These are phyloP conservation scores for Hyaloscypha variabilis DNA, from an alignment of 495 filamentous ascomycete species.

Conservation along the genomic window DNA sequence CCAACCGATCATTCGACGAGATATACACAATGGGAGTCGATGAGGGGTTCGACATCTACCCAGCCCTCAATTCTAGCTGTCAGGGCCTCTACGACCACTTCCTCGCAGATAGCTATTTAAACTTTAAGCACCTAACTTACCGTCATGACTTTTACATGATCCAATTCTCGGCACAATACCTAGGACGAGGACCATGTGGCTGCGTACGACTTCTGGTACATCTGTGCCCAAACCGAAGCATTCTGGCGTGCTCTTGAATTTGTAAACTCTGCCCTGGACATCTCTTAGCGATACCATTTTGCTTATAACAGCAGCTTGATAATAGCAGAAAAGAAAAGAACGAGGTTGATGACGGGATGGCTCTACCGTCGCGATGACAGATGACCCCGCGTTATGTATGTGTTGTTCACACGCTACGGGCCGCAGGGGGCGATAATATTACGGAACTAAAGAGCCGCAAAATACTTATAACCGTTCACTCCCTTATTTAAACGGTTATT, in stretches of 20 bases:
- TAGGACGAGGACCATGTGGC: constrained; percentile 24
- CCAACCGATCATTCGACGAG: background rate
- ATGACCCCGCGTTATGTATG: too few species aligned
- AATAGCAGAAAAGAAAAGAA: constrained; percentile 7
- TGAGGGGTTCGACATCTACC: constrained; percentile 7
- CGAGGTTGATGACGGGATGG: too few species aligned
- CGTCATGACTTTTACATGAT: constrained; percentile 25
- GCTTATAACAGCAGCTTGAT: constrained; percentile 2
- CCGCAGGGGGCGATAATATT: too few species aligned
- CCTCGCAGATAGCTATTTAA: background rate
- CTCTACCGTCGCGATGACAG: too few species aligned
- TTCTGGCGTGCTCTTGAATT: constrained; percentile 20
- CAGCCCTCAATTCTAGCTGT: constrained; percentile 6
- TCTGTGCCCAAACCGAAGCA: constrained; percentile 12
- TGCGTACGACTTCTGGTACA: constrained; percentile 16
- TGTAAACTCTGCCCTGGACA: constrained; percentile 23
- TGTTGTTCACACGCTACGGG: too few species aligned
- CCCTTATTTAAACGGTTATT: too few species aligned
- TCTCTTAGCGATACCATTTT: constrained; percentile 24
- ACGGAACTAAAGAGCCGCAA: too few species aligned
- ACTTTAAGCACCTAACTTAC: constrained; percentile 19
- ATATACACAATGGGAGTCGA: constrained; percentile 7
- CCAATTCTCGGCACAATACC: constrained; percentile 20
- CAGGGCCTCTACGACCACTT: constrained; percentile 5
- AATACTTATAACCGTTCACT: too few species aligned